Evolutionary conservation across 2,329 filamentous ascomycete species (phyloP), one percentile per base, ranked within the genome.

Genomic region (Clarireedia sp.): DNA sequence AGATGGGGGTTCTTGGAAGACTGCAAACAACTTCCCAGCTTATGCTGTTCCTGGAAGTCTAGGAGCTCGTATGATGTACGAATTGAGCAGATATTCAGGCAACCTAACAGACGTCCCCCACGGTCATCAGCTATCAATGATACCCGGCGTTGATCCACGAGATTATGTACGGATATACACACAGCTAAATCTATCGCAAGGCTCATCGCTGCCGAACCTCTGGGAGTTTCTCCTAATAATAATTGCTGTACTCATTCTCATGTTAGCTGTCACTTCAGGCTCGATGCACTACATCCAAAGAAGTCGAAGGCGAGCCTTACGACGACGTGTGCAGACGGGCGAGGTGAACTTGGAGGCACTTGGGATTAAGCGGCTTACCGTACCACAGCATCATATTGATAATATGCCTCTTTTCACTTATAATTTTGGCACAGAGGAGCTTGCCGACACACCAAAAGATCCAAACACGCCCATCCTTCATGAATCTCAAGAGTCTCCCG

Each of bases 311-410:
- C 77, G 77, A 23, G 76, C 76, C 1, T 74, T 97, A 10, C 81
- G 82, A 50, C 79, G 81, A 48, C 82, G 90, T 12, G 85, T 96
- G 16, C 77, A 82, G 56, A 78, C 76, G 7, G 91, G 92, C 51
- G 87, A 96, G 63, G 84, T 95, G 19, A 89, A 96, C 66, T 75
- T 96, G 3, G 91, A 96, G 70, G 83, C 83, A 2, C 78, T 96
- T 62, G 91, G 90, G 2, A 89, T 96, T 63, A 92, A 89, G 66
- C 81, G 87, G 14, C 72, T 96, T 23, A 89, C 82, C 2, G 88
- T 96, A 0, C 90, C 92, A 1, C 74, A 78, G 46, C 73, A 82
- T 8, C 75, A 90, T 40, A 77, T 97, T 23, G 78, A 87, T 48
- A 78, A 79, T 19, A 86, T 96, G 64, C 89, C 90, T 0, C 71